These are phyloP conservation scores for Phaseolus coccineus DNA, from an alignment of 331 rosid genomes.

Conservation along the genomic window DNA sequence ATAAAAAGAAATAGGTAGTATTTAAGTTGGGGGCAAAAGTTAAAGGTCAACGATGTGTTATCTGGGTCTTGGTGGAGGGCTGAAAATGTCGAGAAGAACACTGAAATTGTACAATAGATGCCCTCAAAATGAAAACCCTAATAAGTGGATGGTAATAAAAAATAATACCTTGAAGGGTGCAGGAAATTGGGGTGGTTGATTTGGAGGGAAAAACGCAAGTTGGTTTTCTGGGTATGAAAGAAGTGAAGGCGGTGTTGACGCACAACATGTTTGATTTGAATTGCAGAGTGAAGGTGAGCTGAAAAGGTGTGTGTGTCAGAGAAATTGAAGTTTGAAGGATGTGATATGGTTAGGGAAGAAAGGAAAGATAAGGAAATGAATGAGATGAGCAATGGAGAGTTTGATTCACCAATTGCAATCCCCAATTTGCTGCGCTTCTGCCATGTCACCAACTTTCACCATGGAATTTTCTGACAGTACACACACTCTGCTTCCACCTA, in stretches of 20 bases:
- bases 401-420: not conserved
- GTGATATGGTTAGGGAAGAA: not conserved
- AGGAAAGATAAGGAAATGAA: conserved; percentile 23
- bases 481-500: not conserved
- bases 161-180: conserved; percentile 69
- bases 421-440: not conserved
- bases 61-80: not conserved
- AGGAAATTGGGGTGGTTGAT: conserved; percentile 55
- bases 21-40: not conserved
- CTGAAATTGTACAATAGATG: not conserved
- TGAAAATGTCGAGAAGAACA: not conserved
- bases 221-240: conserved; percentile 48
- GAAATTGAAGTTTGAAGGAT: not conserved
- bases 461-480: not conserved
- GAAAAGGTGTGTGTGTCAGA: not conserved
- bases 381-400: not conserved
- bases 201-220: conserved; percentile 47
- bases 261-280: conserved; percentile 56
- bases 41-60: not conserved
- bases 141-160: conserved; percentile 1
- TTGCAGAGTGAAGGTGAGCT: not conserved
- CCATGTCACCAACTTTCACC: conserved; percentile 20
- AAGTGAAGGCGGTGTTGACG: conserved; percentile 51
- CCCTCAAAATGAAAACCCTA: conserved; percentile 32
- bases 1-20: not conserved